Evolutionary conservation across 805 yeast genomes (phyloP).

Genomic region (Tetrapisispora nanseiensis): DNA sequence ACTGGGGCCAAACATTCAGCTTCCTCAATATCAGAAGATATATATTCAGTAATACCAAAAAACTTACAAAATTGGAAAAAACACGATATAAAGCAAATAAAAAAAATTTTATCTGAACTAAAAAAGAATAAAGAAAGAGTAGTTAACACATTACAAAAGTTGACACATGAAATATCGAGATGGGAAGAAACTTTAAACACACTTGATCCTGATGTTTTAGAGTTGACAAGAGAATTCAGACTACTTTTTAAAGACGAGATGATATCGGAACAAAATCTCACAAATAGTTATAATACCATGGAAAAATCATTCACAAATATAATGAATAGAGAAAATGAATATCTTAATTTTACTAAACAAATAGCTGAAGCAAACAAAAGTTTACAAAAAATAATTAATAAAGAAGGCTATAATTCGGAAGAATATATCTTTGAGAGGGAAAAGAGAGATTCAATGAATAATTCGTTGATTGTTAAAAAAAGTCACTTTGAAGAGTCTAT

Average conservation of each 20-base stretch:
- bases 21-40: neutral
- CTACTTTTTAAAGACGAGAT: constrained; percentile 17
- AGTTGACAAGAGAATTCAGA: constrained; percentile 16
- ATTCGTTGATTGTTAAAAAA: constrained; percentile 12
- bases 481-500: constrained; percentile 18
- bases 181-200: constrained; percentile 15
- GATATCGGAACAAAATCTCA: constrained; percentile 15
- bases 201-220: constrained; percentile 7
- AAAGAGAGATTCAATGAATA: constrained; percentile 13
- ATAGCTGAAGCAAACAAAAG: constrained; percentile 12
- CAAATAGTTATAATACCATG: constrained; percentile 11
- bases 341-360: constrained; percentile 14
- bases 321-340: constrained; percentile 18
- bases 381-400: constrained; percentile 12
- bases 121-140: constrained; percentile 14
- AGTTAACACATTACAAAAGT: constrained; percentile 13
- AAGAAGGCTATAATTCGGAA: constrained; percentile 17
- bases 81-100: constrained; percentile 12
- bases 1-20: neutral
- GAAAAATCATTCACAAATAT: constrained; percentile 18
- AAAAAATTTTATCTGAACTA: constrained; percentile 11
- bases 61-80: constrained; percentile 5
- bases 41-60: neutral
- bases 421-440: constrained; percentile 19
- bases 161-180: constrained; percentile 11